Evolutionary conservation across 2,329 filamentous ascomycete species (phyloP), one percentile per base, ranked within the genome.

Genomic region (Aspergillus fumigatiaffinis): DNA sequence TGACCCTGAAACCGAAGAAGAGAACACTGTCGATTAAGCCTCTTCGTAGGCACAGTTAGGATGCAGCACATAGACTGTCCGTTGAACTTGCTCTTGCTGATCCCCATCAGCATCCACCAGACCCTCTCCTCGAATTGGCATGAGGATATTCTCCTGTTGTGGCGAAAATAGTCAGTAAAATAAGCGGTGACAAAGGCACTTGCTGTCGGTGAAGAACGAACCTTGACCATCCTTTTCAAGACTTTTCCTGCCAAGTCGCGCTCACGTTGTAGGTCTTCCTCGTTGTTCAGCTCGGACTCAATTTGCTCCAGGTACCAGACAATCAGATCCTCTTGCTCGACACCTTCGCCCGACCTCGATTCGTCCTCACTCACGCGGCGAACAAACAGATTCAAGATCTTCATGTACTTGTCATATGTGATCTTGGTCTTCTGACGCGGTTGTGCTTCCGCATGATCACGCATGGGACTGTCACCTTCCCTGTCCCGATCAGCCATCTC

Each of bases 161-260:
- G 55, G 28, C 12, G 3, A 59, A n/a, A 54, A 57, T 14, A 42
- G 56, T 44, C 50, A 57, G 41, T 29, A 21, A 57, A 48, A 32
- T 41, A 26, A 32, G 12, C 56, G 42, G 48, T 51, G 53, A 29
- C 29, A 57, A 35, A 7, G n/a, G 23, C 21, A 26, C 23, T 8
- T 14, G 2, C n/a, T 53, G 1, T 29, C 4, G 46, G 14, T 56
- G 29, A 44, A 26, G 42, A 32, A 46, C 85, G 70, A 80, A 94
- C 92, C 87, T 94, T 97, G 70, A 97, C 89, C 88, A 97, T 95
- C 75, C 91, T 88, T 82, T 90, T 96, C 65, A 99, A 77, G 53
- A 99, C 93, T 83, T 96, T 94, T 71, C 80, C 84, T 14, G 87
- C 88, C 55, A 96, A 77, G 3, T 80, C 80, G 70, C 85, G 84